Evolutionary conservation across 305 asterid species (phyloP), one percentile per base, ranked within the genome.

Genomic region (Solanum hybrid): DNA sequence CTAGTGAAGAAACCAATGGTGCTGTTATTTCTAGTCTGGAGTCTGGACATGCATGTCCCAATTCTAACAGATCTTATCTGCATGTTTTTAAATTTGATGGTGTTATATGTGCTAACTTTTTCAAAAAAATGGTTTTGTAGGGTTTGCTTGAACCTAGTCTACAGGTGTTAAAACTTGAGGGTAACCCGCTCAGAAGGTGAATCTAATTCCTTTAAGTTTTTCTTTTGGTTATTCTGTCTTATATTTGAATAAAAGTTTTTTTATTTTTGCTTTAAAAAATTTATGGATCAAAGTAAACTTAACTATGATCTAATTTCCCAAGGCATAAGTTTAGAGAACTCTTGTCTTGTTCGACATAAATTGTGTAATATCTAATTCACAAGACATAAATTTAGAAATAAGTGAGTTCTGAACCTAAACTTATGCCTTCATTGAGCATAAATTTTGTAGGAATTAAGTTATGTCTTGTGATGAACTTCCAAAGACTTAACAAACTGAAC

Each of bases 161-260:
- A 90, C 98, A 97, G 95, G 97, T 97, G 51, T 89, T 97, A 75
- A 96, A 91, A 92, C 93, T 97, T 71, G 99, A 96, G 16, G 99
- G 99, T 88, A 97, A 97, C 92, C 97, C 99, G 75, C 89, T 97
- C 91, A 92, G 99, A 93, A 97, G 99, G 99, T 97, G 94, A 31
- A 29, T 83, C 40, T 9, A 67, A 64, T 89, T 85, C 74, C 87
- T 37, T 33, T 24, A 9, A 13, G 36, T 29, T 5, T 29, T 42
- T 40, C 39, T 82, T 83, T 42, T 31, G 36, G n/a, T 2, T 13
- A 33, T 86, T 8, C 57, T 46, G 35, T 18, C 11, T 64, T 64
- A 34, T 69, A 10, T 6, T 22, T 37, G 79, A 64, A 22, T 61
- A 0, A 20, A 61, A 61, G 71, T 8, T 61, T 22, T 61, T 20